phyloP scores from a whole-genome alignment of 805 yeast species.

The Scheffersomyces lignosus region DNA sequence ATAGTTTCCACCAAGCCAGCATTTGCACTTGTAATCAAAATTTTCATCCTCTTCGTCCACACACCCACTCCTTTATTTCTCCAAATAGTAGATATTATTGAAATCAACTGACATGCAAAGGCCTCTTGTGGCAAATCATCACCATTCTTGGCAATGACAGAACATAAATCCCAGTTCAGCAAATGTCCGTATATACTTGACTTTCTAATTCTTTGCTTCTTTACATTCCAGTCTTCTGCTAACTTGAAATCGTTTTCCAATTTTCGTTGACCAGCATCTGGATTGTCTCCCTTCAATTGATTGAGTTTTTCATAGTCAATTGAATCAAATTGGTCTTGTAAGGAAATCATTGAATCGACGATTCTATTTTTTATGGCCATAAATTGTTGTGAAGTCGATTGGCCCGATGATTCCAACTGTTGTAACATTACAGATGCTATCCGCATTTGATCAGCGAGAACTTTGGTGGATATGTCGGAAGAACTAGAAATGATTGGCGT shows the following conservation, averaged over 20 bases:
- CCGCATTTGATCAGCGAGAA: conserved; percentile 87
- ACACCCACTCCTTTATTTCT: conserved; percentile 61
- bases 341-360: conserved; percentile 31
- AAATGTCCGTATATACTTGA: conserved; percentile 81
- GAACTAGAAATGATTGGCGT: neutral
- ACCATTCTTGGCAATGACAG: conserved; percentile 95
- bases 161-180: conserved; percentile 91
- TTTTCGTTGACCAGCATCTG: conserved; percentile 75
- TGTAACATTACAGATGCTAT: conserved; percentile 94
- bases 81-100: conserved; percentile 87
- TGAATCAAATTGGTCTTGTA: conserved; percentile 43
- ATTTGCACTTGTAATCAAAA: conserved; percentile 83
- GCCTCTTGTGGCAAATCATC: conserved; percentile 96
- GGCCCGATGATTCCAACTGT: conserved; percentile 80
- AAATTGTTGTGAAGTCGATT: conserved; percentile 43
- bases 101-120: conserved; percentile 92
- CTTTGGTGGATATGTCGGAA: conserved; percentile 28
- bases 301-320: conserved; percentile 32
- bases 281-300: conserved; percentile 70
- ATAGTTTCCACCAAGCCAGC: conserved; percentile 95
- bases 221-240: conserved; percentile 92
- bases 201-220: conserved; percentile 75
- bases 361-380: conserved; percentile 19
- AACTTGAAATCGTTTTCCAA: conserved; percentile 88
- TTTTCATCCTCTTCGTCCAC: conserved; percentile 95